Conservation (phyloP, 1,139 yeast genomes). For the Pichia sp. region DNA sequence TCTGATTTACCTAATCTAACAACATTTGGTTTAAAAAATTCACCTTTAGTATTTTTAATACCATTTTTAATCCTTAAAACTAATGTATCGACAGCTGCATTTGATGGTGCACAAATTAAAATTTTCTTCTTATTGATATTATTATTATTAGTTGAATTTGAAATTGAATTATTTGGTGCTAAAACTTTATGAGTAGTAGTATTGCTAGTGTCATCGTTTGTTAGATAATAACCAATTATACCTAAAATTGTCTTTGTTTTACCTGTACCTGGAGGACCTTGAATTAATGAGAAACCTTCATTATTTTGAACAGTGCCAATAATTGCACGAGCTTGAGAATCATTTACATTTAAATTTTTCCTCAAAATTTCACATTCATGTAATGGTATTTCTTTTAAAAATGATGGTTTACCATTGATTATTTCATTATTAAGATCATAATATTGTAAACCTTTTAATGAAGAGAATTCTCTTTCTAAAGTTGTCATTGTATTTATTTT, state of each 20-base stretch:
- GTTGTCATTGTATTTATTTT: constrained; percentile 83
- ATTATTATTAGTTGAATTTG: constrained; percentile 2
- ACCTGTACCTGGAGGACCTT: constrained; percentile 99
- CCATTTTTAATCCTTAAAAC: constrained; percentile 81
- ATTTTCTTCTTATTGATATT: constrained; percentile 36
- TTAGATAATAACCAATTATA: constrained; percentile 65
- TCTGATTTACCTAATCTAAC: constrained; percentile 92
- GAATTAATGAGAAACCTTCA: constrained; percentile 79
- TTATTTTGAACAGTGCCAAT: constrained; percentile 56
- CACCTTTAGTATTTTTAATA: constrained; percentile 52
- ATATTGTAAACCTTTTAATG: constrained; percentile 72
- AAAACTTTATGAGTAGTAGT: constrained; percentile 30
- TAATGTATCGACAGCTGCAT: constrained; percentile 97
- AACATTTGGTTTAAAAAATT: constrained; percentile 53
- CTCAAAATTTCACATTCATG: constrained; percentile 32
- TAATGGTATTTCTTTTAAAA: constrained; percentile 31
- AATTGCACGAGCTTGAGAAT: constrained; percentile 87
- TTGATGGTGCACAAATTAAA: constrained; percentile 94
- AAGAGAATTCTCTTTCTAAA: constrained; percentile 84
- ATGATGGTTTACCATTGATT: constrained; percentile 55
- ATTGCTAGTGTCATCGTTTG: too few species aligned
- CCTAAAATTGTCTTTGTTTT: constrained; percentile 95
- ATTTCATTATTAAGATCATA: constrained; percentile 67
- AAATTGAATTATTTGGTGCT: constrained; percentile 23
- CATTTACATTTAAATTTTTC: constrained; percentile 55